Conservation (phyloP, 257 asterid species). For the Catharanthus roseus region DNA sequence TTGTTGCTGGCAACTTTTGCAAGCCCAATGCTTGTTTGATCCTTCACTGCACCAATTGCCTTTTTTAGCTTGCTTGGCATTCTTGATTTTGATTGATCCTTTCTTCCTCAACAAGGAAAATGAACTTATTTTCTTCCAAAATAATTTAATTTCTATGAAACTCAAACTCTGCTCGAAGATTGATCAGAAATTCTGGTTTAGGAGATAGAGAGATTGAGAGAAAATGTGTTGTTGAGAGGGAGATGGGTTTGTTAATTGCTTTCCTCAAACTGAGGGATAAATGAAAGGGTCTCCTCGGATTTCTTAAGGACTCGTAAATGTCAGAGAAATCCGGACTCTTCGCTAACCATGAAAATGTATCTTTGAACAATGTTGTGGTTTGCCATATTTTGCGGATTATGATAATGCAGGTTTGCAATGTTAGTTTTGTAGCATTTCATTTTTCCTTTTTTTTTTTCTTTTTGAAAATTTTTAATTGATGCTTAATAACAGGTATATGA, state of each 20-base stretch:
- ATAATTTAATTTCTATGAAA: background rate
- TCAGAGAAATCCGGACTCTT: background rate
- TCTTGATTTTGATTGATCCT: conserved; percentile 1
- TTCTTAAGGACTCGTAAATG: background rate
- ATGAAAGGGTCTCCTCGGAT: background rate
- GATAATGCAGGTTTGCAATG: too few species aligned
- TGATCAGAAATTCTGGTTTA: background rate
- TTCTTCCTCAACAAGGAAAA: too few species aligned
- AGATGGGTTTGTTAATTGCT: background rate
- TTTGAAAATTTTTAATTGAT: too few species aligned
- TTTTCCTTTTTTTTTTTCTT: too few species aligned
- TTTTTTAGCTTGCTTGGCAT: conserved; percentile 91
- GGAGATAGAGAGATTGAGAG: background rate
- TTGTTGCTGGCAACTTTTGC: conserved; percentile 66
- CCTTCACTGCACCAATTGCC: conserved; percentile 82
- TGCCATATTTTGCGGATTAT: too few species aligned
- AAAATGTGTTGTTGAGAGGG: background rate
- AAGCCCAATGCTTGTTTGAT: conserved; percentile 85
- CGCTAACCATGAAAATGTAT: background rate
- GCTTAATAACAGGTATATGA: too few species aligned
- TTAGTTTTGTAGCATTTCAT: too few species aligned
- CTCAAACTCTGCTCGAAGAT: background rate
- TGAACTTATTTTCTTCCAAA: background rate
- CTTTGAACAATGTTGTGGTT: too few species aligned
- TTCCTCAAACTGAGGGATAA: background rate